A percentile compares a stretch with the other conserved stretches of the same genome.
Conservation (phyloP, 1,284 basidiomycete genomes). For the Cutaneotrichosporon dermatis region DNA sequence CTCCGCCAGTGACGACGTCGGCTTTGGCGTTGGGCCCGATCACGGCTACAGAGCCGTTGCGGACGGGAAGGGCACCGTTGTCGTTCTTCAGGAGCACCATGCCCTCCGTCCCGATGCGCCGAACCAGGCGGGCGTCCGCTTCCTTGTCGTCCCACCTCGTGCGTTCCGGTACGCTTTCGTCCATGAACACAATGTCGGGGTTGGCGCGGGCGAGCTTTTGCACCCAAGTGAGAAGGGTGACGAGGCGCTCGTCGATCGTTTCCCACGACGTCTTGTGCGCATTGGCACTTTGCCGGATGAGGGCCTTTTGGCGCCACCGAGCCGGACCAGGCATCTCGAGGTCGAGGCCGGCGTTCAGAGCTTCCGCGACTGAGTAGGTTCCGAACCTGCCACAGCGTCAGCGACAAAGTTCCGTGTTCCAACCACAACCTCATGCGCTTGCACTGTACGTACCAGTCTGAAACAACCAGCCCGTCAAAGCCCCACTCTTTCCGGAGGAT, state of each 20-base stretch:
- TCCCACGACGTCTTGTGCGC: slow-evolving; percentile 55
- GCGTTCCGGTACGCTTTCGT: slow-evolving; percentile 16
- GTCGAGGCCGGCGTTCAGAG: slow-evolving; percentile 67
- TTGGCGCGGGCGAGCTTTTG: slow-evolving; percentile 26
- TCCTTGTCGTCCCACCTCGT: slow-evolving; percentile 23
- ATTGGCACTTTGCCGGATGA: slow-evolving; percentile 57
- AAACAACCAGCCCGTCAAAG: slow-evolving; percentile 65
- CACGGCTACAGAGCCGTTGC: slow-evolving; percentile 51
- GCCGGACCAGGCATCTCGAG: slow-evolving; percentile 37
- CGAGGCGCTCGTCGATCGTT: slow-evolving; percentile 22
- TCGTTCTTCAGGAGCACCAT: slow-evolving; percentile 58
- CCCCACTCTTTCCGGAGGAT: slow-evolving; percentile 58
- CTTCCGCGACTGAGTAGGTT: slow-evolving; percentile 60
- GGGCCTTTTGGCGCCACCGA: slow-evolving; percentile 22
- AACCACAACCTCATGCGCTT: neutral
- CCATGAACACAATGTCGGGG: slow-evolving; percentile 28
- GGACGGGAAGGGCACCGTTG: slow-evolving; percentile 24
- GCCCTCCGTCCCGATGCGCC: slow-evolving; percentile 49
- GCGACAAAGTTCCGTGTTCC: no score
- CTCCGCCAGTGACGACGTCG: slow-evolving; percentile 56
- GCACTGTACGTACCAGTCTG: slow-evolving; percentile 47
- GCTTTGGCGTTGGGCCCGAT: slow-evolving; percentile 60
- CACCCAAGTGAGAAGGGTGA: slow-evolving; percentile 43
- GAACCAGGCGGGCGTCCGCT: slow-evolving; percentile 25
- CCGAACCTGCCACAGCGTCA: slow-evolving; percentile 29